Evolutionary conservation across 1,284 basidiomycete genomes (phyloP), one percentile per base, ranked within the genome.

Genomic region (Leccinum laetum): DNA sequence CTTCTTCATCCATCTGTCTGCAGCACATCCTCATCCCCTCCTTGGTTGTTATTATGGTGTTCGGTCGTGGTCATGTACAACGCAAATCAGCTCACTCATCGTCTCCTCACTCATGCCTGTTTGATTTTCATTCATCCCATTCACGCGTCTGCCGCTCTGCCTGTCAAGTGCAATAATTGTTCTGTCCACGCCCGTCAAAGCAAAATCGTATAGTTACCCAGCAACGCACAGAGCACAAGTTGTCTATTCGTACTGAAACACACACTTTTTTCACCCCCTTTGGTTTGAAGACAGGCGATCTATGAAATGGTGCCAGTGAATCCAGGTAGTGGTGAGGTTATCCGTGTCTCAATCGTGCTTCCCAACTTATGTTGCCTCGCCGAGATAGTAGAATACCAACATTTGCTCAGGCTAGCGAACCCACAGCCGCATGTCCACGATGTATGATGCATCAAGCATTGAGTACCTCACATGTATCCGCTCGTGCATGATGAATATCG

Each of bases 1-100:
- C 67, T 64, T 70, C 64, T 64, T 67, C 70, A 64, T 60, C 67
- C 64, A 67, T 69, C 68, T 71, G 70, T 69, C 68, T 68, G 65
- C 74, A 68, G 56, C 73, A 64, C 69, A 61, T 66, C 65, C 65
- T 52, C 68, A 61, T 60, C 66, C 66, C 49, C 32, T 65, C 75
- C 64, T 77, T 75, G 75, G 73, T 72, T 79, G 73, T 71, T 78
- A 73, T 76, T 79, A 77, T 72, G 76, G 73, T 76, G 77, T 77
- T 77, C 65, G 63, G 65, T 78, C 64, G 76, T 79, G 76, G 72
- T 75, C 76, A 64, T 79, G 77, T 76, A 76, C 75, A 75, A 77
- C 72, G 74, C 75, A 72, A 70, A 75, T 65, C 75, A 70, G 66
- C 69, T 69, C 76, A 68, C 61, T 60, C 75, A 65, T 69, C 75